Evolutionary conservation across 108 stramenopile genomes (phyloP).

Genomic region (Thalassiosira profunda): DNA sequence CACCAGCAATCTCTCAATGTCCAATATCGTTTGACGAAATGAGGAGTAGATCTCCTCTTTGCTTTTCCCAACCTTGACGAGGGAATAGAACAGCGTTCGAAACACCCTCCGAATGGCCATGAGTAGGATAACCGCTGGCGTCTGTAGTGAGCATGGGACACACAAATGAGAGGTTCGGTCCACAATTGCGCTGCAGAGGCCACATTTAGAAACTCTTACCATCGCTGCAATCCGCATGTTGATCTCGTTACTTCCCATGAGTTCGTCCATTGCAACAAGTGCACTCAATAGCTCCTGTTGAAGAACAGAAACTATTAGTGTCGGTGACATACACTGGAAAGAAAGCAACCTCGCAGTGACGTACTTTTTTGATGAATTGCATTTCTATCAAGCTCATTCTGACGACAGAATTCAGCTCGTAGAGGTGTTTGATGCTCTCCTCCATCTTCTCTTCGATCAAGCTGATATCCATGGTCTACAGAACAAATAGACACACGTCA

Average conservation of each 20-base stretch:
- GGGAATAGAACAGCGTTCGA: slow-evolving; percentile 67
- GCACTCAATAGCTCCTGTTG: slow-evolving; percentile 87
- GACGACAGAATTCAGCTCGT: slow-evolving; percentile 79
- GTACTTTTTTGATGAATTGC: slow-evolving; percentile 92
- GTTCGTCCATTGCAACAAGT: slow-evolving; percentile 89
- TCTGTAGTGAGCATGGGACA: slow-evolving; percentile 2
- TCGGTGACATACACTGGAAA: too few species aligned
- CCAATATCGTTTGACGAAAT: slow-evolving; percentile 76
- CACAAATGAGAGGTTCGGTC: not conserved
- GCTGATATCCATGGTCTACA: slow-evolving; percentile 77
- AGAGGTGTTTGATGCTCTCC: slow-evolving; percentile 81
- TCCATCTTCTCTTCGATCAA: slow-evolving; percentile 83
- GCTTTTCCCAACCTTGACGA: slow-evolving; percentile 75
- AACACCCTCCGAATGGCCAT: slow-evolving; percentile 54
- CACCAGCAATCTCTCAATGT: slow-evolving; percentile 85
- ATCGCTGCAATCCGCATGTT: slow-evolving; percentile 90
- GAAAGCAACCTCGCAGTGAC: too few species aligned
- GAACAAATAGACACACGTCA: not conserved
- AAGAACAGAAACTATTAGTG: not conserved
- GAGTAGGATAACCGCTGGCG: slow-evolving; percentile 78
- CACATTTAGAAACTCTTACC: not conserved
- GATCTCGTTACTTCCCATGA: slow-evolving; percentile 87
- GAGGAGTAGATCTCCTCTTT: slow-evolving; percentile 77
- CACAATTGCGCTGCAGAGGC: too few species aligned
- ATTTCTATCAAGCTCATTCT: slow-evolving; percentile 92